A percentile compares a stretch with the other conserved stretches of the same genome.
These are phyloP conservation scores for Globisporangium lucens DNA, from an alignment of 352 stramenopile species.

Conservation along the genomic window DNA sequence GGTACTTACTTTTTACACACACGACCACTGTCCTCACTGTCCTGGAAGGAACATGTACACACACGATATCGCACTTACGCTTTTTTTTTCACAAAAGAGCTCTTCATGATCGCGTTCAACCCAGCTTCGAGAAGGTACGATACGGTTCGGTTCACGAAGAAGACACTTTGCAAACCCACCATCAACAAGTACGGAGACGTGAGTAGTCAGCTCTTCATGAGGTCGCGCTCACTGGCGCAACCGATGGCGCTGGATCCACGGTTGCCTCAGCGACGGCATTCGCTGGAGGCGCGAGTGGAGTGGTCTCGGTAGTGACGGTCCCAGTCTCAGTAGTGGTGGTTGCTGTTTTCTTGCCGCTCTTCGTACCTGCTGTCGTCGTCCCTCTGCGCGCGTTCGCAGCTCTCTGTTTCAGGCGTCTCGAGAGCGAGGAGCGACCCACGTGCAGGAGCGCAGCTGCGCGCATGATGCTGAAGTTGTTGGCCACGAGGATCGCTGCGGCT, in stretches of 20 bases:
- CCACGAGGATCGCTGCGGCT: neutral
- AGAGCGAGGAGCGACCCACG: neutral
- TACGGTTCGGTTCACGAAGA: neutral
- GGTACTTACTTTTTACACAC: neutral
- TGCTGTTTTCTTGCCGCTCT: neutral
- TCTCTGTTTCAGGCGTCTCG: neutral
- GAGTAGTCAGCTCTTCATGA: neutral
- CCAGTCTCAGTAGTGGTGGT: neutral
- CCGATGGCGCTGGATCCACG: neutral
- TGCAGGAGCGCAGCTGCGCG: neutral
- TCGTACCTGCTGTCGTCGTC: neutral
- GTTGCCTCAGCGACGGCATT: neutral
- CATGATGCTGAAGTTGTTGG: neutral
- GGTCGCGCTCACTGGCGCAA: neutral
- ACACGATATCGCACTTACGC: too few relatives aligned
- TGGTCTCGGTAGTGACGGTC: too few relatives aligned
- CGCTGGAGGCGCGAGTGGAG: neutral
- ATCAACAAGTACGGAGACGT: too few relatives aligned
- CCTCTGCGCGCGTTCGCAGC: neutral
- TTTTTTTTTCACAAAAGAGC: neutral
- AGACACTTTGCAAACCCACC: too few relatives aligned
- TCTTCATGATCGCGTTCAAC: neutral
- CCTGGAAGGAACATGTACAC: too few relatives aligned
- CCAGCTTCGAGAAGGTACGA: neutral
- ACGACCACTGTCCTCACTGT: neutral